A percentile compares a stretch with the other conserved stretches of the same genome.
Evolutionary conservation across 139 green algal species (phyloP).

Genomic region (Closterium sp.): DNA sequence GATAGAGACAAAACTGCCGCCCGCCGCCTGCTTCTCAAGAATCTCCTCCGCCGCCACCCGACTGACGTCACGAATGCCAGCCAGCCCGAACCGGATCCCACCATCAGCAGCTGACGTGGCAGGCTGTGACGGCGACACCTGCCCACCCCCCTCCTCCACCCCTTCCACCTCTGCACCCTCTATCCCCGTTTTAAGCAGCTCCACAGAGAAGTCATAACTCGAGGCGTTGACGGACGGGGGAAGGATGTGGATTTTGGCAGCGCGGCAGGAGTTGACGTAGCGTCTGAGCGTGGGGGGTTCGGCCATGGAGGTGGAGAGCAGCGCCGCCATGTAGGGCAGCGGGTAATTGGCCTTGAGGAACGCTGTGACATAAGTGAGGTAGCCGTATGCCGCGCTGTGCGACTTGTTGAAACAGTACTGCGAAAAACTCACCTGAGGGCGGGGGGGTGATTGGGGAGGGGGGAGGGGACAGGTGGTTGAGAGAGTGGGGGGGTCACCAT

Average conservation of each 20-base stretch:
- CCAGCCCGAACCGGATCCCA: constrained; percentile 32
- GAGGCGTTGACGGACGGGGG: constrained; percentile 26
- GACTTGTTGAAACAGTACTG: constrained; percentile 52
- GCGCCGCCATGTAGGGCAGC: constrained; percentile 31
- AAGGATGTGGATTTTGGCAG: constrained; percentile 19
- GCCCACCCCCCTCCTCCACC: neutral
- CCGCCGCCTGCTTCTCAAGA: constrained; percentile 2
- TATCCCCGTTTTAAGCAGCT: neutral
- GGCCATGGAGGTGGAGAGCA: constrained; percentile 27
- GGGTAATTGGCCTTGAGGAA: constrained; percentile 48
- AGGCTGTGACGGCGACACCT: neutral
- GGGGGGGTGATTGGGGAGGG: neutral
- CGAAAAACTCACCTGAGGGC: constrained; percentile 16
- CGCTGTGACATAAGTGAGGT: constrained; percentile 40
- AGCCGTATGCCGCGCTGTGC: constrained; percentile 44
- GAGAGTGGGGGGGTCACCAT: no score
- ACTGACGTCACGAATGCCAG: constrained; percentile 4
- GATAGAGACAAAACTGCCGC: constrained; percentile 20
- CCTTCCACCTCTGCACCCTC: neutral
- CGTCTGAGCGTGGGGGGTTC: constrained; percentile 6
- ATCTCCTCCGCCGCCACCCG: constrained; percentile 17
- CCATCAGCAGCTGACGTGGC: neutral
- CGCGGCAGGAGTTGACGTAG: constrained; percentile 19
- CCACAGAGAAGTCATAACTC: constrained; percentile 15
- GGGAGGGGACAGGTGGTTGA: no score